Base-by-base conservation (phyloP, 139 green algal species). In the Chlorella sp. region DNA sequence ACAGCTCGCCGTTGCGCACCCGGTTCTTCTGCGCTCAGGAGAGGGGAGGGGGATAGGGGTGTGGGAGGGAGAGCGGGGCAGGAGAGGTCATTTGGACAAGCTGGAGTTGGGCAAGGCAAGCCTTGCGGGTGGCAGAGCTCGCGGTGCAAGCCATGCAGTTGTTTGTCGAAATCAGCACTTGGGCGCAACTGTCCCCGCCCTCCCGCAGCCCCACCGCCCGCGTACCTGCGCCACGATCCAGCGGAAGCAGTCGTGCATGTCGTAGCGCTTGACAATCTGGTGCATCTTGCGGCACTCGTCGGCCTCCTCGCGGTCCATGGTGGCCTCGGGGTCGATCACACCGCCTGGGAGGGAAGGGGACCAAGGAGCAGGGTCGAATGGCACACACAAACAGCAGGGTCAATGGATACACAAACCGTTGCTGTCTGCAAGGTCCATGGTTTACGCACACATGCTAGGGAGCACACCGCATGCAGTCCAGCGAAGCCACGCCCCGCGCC, bases 201-300 rank as follows among this genome's bases (percentile, higher is more conserved):
- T 11, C 44, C 36, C 11, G 0, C 21, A 32, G 2, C 72, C 26
- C 28, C n/a, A 12, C 32, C 18, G 28, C 32, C 20, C 71, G 30
- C 74, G 36, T 23, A 41, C 78, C 83, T 96, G 93, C 55, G 91
- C 91, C 44, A 91, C 80, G 56, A 95, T 89, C 87, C 93, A 96
- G 28, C 93, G 86, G 28, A 97, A 80, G 32, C 84, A 57, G 28
- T 85, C 90, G 34, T 95, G 39, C 86, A 97, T 84, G 26, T 91
- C 64, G 82, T 94, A 84, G 76, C 92, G 26, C 23, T 94, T 62
- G 18, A 97, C 91, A 20, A 97, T 78, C 7, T 41, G 74, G 78
- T 98, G 93, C 94, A 97, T 95, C 80, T 91, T 89, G 65, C 87
- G 74, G 78, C 91, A 95, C 87, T 96, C 88, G 13, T 85, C 91